Evolutionary conservation across 2,329 filamentous ascomycete genomes (phyloP).

Genomic region (Daldinia sp.): DNA sequence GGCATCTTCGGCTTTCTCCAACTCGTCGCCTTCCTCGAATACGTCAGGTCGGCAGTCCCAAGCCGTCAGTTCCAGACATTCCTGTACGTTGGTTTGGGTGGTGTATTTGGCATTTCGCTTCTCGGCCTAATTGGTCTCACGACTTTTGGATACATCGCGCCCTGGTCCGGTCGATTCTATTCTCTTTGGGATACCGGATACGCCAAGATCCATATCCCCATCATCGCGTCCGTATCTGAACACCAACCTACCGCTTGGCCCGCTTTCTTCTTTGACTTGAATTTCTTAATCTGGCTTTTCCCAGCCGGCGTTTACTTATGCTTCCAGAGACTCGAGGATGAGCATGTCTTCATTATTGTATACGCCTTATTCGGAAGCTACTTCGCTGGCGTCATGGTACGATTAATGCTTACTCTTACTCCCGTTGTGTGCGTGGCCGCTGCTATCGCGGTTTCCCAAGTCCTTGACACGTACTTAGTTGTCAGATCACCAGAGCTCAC

Average conservation of each 20-base stretch:
- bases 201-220: constrained; percentile 98
- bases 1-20: constrained; percentile 96
- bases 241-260: constrained; percentile 99
- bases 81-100: constrained; percentile 76
- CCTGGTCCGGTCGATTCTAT: constrained; percentile 98
- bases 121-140: constrained; percentile 85
- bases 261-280: constrained; percentile 98
- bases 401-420: constrained; percentile 96
- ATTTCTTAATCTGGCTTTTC: constrained; percentile 99
- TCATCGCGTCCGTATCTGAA: constrained; percentile 99
- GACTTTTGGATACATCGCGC: constrained; percentile 88
- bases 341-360: constrained; percentile 97
- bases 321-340: constrained; percentile 91
- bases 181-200: constrained; percentile 99
- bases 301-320: constrained; percentile 98
- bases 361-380: constrained; percentile 97
- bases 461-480: constrained; percentile 86
- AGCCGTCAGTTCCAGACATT: constrained; percentile 95
- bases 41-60: constrained; percentile 85
- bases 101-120: constrained; percentile 77
- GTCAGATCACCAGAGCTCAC: constrained; percentile 67
- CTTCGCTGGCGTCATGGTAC: constrained; percentile 99
- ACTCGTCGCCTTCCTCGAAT: constrained; percentile 90
- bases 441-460: constrained; percentile 84
- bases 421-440: constrained; percentile 95